These are phyloP conservation scores for Phycomyces blakesleeanus DNA, from an alignment of 192 early-diverging fungal genomes.

Conservation along the genomic window DNA sequence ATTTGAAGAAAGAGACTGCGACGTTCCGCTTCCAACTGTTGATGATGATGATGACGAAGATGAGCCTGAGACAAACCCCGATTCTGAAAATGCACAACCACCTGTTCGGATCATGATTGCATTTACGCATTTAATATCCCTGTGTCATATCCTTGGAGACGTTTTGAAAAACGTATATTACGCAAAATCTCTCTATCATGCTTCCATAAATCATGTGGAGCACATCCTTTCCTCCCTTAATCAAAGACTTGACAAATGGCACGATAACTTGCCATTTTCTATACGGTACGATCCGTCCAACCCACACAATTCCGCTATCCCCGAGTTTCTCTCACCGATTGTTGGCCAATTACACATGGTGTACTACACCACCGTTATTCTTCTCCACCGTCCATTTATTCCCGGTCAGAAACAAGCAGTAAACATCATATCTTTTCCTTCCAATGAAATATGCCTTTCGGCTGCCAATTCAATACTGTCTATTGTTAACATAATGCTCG, in stretches of 20 bases:
- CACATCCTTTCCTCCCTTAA: constrained; percentile 26
- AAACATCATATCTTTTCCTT: constrained; percentile 23
- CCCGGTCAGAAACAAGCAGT: constrained; percentile 25
- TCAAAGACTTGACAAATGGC: constrained; percentile 36
- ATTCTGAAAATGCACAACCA: not conserved
- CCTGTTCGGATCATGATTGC: constrained; percentile 18
- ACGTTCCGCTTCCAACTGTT: constrained; percentile 36
- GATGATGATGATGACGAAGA: constrained; percentile 20
- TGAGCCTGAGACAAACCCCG: no score
- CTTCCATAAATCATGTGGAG: constrained; percentile 22
- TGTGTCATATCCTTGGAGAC: constrained; percentile 48
- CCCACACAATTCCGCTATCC: constrained; percentile 15
- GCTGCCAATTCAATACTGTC: constrained; percentile 25
- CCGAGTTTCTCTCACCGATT: constrained; percentile 12
- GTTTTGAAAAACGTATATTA: constrained; percentile 50
- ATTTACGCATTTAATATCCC: constrained; percentile 43
- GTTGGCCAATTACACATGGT: constrained; percentile 41
- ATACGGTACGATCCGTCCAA: constrained; percentile 42
- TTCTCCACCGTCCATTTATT: constrained; percentile 55
- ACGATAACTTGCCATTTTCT: constrained; percentile 35
- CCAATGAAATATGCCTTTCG: constrained; percentile 25
- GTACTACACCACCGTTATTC: constrained; percentile 48
- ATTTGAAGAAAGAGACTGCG: constrained; percentile 45
- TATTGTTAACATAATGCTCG: constrained; percentile 29
- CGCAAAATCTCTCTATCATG: constrained; percentile 30